Evolutionary conservation across 2,329 filamentous ascomycete species (phyloP).

Genomic region (Paecilomyces dactylethromorphus): DNA sequence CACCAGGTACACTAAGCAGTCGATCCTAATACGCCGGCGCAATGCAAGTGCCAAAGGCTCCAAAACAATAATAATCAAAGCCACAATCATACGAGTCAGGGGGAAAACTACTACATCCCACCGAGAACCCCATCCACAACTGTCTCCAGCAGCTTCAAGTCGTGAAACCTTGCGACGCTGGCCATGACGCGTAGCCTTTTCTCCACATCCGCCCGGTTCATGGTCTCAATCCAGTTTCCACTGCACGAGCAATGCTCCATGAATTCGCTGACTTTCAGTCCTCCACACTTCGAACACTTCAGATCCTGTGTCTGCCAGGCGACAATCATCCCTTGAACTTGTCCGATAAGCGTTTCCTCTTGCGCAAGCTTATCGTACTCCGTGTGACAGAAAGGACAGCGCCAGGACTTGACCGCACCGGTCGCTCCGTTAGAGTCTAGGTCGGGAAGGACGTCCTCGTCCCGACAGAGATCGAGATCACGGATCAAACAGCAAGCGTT

Average conservation of each 20-base stretch:
- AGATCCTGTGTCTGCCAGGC: conserved; percentile 88
- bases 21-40: neutral
- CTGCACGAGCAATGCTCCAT: conserved; percentile 95
- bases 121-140: conserved; percentile 62
- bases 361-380: conserved; percentile 73
- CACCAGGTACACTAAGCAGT: neutral
- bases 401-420: conserved; percentile 52
- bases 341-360: conserved; percentile 73
- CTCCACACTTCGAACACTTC: conserved; percentile 66
- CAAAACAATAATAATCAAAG: neutral
- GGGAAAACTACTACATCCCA: conserved; percentile 29
- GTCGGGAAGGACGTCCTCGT: conserved; percentile 68
- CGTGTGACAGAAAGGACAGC: conserved; percentile 67
- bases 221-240: conserved; percentile 71
- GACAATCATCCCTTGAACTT: conserved; percentile 67
- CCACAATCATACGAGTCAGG: neutral
- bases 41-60: neutral
- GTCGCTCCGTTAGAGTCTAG: conserved; percentile 22
- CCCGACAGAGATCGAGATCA: conserved; percentile 87
- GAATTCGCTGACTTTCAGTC: conserved; percentile 77
- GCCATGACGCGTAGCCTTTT: conserved; percentile 62
- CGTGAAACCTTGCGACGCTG: conserved; percentile 72
- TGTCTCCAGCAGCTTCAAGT: conserved; percentile 70
- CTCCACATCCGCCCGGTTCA: conserved; percentile 60
- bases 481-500: conserved; percentile 83